Conservation (phyloP, 2,329 filamentous ascomycete genomes). For the Monosporascus sp. region DNA sequence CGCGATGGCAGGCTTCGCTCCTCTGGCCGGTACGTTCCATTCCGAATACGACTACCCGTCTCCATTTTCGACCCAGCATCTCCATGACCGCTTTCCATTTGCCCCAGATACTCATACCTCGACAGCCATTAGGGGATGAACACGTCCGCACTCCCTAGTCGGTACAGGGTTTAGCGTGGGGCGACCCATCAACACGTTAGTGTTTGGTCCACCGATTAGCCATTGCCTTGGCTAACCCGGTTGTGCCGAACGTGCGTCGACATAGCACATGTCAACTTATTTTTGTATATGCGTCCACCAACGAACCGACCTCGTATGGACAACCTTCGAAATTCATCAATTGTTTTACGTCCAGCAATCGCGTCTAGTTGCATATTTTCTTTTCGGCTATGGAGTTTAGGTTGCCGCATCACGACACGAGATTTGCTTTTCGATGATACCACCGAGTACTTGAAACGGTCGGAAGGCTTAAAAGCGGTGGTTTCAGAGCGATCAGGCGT, state of each 20-base stretch:
- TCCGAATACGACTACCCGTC: constrained; percentile 13
- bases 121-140: constrained; percentile 41
- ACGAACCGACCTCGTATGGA: neutral
- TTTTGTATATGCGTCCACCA: neutral
- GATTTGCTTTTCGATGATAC: constrained; percentile 5
- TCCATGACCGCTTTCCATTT: constrained; percentile 44
- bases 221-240: no score
- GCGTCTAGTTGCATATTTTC: neutral
- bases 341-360: neutral
- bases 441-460: constrained; percentile 10
- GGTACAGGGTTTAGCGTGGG: neutral
- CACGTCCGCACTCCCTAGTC: neutral
- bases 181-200: no score
- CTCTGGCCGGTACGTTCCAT: constrained; percentile 36
- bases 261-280: no score
- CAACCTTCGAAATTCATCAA: neutral
- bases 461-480: neutral
- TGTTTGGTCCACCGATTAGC: no score
- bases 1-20: constrained; percentile 38
- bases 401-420: neutral
- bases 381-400: neutral
- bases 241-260: no score
- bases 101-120: constrained; percentile 43
- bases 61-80: constrained; percentile 30
- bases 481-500: neutral